phyloP scores from a whole-genome alignment of 441 rosid genomes.

The Isatis lusitanica region DNA sequence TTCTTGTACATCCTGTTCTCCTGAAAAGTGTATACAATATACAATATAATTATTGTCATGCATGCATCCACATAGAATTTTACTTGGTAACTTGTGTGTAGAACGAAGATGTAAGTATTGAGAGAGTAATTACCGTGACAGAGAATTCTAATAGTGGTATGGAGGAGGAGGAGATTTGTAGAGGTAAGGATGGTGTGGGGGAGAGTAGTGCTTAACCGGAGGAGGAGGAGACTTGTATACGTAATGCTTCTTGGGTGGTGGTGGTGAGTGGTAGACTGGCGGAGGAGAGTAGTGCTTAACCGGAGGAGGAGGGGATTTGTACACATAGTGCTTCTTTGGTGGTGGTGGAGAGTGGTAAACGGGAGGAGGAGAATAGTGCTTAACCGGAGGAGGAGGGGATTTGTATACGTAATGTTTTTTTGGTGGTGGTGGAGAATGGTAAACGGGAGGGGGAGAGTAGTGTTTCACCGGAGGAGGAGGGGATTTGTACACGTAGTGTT shows the following conservation, averaged over 20 bases:
- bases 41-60: conserved; percentile 1
- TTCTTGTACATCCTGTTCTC: conserved; percentile 35
- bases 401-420: conserved; percentile 11
- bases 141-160: conserved; percentile 36
- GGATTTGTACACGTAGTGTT: conserved; percentile 22
- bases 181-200: conserved; percentile 20
- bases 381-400: conserved; percentile 26
- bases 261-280: conserved; percentile 25
- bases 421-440: conserved; percentile 31
- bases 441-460: conserved; percentile 29
- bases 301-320: conserved; percentile 32
- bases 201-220: conserved; percentile 20
- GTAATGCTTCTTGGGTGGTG: conserved; percentile 22
- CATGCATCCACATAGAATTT: conserved; percentile 10
- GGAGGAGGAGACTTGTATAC: conserved; percentile 28
- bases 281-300: conserved; percentile 24
- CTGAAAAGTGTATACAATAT: conserved; percentile 6
- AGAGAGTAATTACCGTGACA: conserved; percentile 23
- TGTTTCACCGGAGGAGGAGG: conserved; percentile 27
- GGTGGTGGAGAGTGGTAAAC: conserved; percentile 32
- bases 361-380: conserved; percentile 11
- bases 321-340: conserved; percentile 8
- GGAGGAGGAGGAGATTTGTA: conserved; percentile 38
- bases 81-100: background rate
- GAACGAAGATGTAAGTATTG: background rate